A percentile compares a stretch with the other conserved stretches of the same genome.
Evolutionary conservation across 2,329 filamentous ascomycete genomes (phyloP).

Genomic region (Pyrenophora graminea): DNA sequence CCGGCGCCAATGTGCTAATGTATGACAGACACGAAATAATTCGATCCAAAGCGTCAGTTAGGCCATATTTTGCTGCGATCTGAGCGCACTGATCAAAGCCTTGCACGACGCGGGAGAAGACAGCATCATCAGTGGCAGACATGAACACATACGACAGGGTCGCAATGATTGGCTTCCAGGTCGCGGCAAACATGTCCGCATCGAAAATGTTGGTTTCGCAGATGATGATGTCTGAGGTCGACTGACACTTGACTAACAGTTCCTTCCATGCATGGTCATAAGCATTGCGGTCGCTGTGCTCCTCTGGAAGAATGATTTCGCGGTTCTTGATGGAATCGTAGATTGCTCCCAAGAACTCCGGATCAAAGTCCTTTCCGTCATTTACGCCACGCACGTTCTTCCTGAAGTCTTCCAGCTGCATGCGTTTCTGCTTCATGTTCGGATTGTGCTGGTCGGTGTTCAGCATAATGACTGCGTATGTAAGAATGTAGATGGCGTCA

Average conservation of each 20-base stretch:
- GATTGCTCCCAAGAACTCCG: slow-evolving; percentile 81
- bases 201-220: slow-evolving; percentile 95
- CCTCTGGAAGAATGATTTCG: slow-evolving; percentile 95
- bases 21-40: slow-evolving; percentile 88
- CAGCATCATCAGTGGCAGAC: slow-evolving; percentile 94
- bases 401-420: slow-evolving; percentile 81
- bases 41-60: slow-evolving; percentile 86
- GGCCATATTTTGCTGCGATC: slow-evolving; percentile 81
- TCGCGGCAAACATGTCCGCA: slow-evolving; percentile 94
- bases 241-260: slow-evolving; percentile 80
- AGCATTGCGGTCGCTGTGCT: slow-evolving; percentile 94
- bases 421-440: slow-evolving; percentile 81
- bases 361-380: slow-evolving; percentile 78
- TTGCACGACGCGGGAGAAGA: slow-evolving; percentile 89
- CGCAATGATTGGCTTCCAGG: slow-evolving; percentile 92
- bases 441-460: slow-evolving; percentile 98
- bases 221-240: slow-evolving; percentile 71
- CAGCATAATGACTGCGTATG: slow-evolving; percentile 95
- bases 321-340: slow-evolving; percentile 89
- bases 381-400: slow-evolving; percentile 92
- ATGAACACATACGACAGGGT: slow-evolving; percentile 98
- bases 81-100: slow-evolving; percentile 96
- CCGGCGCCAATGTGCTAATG: slow-evolving; percentile 84
- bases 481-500: slow-evolving; percentile 86
- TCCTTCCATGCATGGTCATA: slow-evolving; percentile 99